Percentiles rank a stretch among this genome's conserved stretches.
phyloP scores from a whole-genome alignment of 805 yeast genomes.

The Cyberlindnera saturnus region DNA sequence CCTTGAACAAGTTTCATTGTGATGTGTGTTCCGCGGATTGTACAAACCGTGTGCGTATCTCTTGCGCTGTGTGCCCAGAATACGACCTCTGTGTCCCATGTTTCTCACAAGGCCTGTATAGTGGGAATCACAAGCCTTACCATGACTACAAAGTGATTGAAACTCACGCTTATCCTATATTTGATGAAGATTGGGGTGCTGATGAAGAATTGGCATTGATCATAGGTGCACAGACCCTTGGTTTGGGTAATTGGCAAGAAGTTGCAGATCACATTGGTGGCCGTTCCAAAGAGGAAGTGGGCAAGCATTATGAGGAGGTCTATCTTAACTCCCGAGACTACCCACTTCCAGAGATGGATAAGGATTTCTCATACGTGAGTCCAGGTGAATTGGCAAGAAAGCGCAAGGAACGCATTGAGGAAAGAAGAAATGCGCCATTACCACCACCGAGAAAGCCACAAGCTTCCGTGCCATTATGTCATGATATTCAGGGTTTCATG shows the following conservation, averaged over 20 bases:
- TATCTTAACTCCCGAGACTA: constrained; percentile 67
- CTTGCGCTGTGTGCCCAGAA: constrained; percentile 89
- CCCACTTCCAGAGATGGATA: constrained; percentile 85
- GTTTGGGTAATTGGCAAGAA: constrained; percentile 97
- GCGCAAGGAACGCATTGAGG: constrained; percentile 68
- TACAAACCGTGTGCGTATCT: constrained; percentile 82
- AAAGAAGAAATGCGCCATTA: constrained; percentile 61
- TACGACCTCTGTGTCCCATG: constrained; percentile 98
- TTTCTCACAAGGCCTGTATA: constrained; percentile 74
- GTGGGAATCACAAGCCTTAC: constrained; percentile 88
- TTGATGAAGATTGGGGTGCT: constrained; percentile 93
- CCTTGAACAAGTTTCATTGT: constrained; percentile 64
- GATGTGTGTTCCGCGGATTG: constrained; percentile 97
- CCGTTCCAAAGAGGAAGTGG: constrained; percentile 87
- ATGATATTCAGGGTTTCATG: constrained; percentile 96
- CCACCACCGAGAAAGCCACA: constrained; percentile 86
- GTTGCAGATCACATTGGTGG: constrained; percentile 95
- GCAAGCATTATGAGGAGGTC: constrained; percentile 66
- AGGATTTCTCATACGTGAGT: constrained; percentile 53
- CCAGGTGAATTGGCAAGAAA: constrained; percentile 64
- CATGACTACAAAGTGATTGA: constrained; percentile 91
- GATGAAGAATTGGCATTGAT: constrained; percentile 88
- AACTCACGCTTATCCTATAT: constrained; percentile 91
- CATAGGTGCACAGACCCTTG: constrained; percentile 87
- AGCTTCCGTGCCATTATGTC: constrained; percentile 93